Evolutionary conservation across 805 yeast species (phyloP), one percentile per base, ranked within the genome.

Genomic region (Vanderwaltozyma yarrowii): DNA sequence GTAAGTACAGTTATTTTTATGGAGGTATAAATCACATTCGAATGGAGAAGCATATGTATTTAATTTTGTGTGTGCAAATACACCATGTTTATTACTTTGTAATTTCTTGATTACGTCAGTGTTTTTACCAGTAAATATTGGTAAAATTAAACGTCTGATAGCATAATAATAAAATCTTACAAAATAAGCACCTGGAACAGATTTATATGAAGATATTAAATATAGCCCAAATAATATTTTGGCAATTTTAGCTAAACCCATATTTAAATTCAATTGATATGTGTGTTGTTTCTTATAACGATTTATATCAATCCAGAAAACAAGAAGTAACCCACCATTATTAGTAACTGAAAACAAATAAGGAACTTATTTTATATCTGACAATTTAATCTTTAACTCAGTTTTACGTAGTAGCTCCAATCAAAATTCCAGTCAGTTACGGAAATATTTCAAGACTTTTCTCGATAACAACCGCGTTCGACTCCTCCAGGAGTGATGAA

Each of bases 1-100:
- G 60, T 88, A 89, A 1, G 95, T 81, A 6, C 89, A 77, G 57
- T 89, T 89, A 40, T 81, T 76, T 64, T 88, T 89, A 65, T 88
- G 97, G 34, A 86, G 50, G 53, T 85, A 85, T 65, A 83, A 73
- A 59, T 88, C 96, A 53, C 85, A 77, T 54, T 88, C 96, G 51
- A 82, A 61, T 7, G 82, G 76, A 1, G 89, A 78, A 21, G 81
- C 82, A 42, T 73, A 74, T 0, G 87, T 71, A 17, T 56, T 45
- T 45, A 65, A 65, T 12, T 55, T 49, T 1, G 65, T 52, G 32
- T 70, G 65, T 11, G 66, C 62, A 54, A 78, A 78, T 51, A 51
- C 49, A 12, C 55, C 56, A 26, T 42, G 37, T 28, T 44, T 43
- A 23, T 45, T 24, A 3, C 33, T 30, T 35, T 52, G 50, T 31